Percentiles rank a stretch among this genome's conserved stretches.
Conservation (phyloP, 345 rosid species). For the Corchorus olitorius region DNA sequence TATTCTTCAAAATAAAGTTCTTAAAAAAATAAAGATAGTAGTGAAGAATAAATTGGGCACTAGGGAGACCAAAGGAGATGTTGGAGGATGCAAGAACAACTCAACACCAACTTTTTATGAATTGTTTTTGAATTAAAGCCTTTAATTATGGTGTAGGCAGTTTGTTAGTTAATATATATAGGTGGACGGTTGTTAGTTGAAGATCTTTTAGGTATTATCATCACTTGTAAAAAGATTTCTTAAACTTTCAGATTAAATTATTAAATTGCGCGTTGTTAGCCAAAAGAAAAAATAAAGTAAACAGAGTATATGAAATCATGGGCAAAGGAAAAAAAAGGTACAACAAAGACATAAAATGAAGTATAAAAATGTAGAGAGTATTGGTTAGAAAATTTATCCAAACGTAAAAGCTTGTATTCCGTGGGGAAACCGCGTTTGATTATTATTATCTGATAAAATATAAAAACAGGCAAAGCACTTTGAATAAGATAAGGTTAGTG, state of each 20-base stretch:
- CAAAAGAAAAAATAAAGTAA: neutral
- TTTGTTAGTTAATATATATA: neutral
- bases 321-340: neutral
- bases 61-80: neutral
- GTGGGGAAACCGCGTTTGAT: neutral
- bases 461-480: too few species aligned
- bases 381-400: neutral
- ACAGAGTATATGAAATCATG: neutral
- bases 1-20: too few species aligned
- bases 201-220: neutral
- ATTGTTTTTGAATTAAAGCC: neutral
- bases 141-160: neutral
- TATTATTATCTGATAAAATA: neutral
- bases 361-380: neutral
- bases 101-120: neutral
- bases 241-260: neutral
- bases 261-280: neutral
- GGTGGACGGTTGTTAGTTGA: slow-evolving; percentile 10
- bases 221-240: neutral
- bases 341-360: neutral
- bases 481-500: too few species aligned
- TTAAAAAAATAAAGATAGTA: too few species aligned
- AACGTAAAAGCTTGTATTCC: neutral
- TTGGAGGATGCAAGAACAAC: neutral
- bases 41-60: too few species aligned